Evolutionary conservation across 2,329 filamentous ascomycete species (phyloP).

Genomic region (Colletotrichum lupini): DNA sequence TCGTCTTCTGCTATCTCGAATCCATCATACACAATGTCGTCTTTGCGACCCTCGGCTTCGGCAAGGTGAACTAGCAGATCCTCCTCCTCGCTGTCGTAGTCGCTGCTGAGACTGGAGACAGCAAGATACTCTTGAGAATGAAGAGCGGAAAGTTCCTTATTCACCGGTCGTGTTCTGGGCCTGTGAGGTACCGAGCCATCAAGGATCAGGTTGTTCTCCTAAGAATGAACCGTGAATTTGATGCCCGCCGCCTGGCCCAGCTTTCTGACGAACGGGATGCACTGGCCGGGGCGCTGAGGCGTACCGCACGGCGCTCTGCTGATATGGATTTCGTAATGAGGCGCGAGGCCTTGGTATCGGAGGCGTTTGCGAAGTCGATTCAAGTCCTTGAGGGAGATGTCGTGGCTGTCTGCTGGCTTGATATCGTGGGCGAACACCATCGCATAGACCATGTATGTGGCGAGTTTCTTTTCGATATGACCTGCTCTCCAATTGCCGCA

Average conservation of each 20-base stretch:
- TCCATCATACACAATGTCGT: neutral
- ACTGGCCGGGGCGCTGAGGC: neutral
- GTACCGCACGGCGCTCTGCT: slow-evolving; percentile 3
- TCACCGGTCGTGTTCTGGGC: neutral
- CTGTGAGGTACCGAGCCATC: neutral
- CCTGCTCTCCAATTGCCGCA: slow-evolving; percentile 40
- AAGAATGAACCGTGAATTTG: slow-evolving; percentile 3
- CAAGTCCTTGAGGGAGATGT: neutral
- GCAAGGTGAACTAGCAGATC: neutral
- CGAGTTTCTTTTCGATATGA: slow-evolving; percentile 55
- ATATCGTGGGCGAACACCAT: slow-evolving; percentile 36
- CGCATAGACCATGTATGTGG: slow-evolving; percentile 44
- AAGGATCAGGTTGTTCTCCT: slow-evolving; percentile 4
- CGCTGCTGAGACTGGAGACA: neutral
- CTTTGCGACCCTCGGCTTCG: neutral
- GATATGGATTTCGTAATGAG: neutral
- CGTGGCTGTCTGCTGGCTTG: neutral
- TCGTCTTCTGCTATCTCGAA: neutral
- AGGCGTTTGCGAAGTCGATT: neutral
- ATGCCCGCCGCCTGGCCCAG: neutral
- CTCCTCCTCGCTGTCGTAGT: neutral
- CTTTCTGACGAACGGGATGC: neutral
- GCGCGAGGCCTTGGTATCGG: accelerated
- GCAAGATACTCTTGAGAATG: too few relatives aligned
- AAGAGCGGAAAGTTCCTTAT: neutral